These are phyloP conservation scores for Nidularia sp. DNA, from an alignment of 768 basidiomycete species.

Conservation along the genomic window DNA sequence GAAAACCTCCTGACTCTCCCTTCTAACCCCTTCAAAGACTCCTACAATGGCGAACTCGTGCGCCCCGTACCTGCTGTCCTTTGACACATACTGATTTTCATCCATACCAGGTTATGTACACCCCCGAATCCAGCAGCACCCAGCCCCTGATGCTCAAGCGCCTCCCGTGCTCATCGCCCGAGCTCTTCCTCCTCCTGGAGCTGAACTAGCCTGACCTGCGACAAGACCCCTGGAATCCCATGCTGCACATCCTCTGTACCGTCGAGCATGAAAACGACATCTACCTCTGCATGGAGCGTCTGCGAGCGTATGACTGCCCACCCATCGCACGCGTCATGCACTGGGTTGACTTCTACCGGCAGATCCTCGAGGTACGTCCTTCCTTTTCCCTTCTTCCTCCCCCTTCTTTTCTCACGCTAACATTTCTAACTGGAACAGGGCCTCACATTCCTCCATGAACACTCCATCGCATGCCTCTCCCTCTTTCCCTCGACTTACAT, in stretches of 20 bases:
- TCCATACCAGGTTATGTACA: constrained; percentile 18
- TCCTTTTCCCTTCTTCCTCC: background rate
- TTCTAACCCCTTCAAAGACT: background rate
- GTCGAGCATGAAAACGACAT: constrained; percentile 36
- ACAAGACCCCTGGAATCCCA: constrained; percentile 51
- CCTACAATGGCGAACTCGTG: background rate
- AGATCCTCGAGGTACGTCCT: constrained; percentile 41
- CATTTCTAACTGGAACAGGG: constrained; percentile 19
- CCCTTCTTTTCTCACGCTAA: background rate
- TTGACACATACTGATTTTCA: constrained; percentile 12
- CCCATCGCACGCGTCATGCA: constrained; percentile 41
- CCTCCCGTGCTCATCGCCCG: constrained; percentile 26
- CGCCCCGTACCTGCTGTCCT: background rate
- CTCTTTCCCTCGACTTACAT: constrained; percentile 32
- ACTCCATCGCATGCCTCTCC: constrained; percentile 30
- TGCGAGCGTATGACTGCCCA: constrained; percentile 39
- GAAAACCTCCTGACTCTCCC: background rate
- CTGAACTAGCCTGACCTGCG: constrained; percentile 41
- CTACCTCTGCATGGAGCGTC: constrained; percentile 40
- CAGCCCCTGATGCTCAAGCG: constrained; percentile 35
- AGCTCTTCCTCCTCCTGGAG: constrained; percentile 34
- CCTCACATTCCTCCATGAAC: constrained; percentile 46
- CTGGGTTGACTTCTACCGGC: constrained; percentile 47
- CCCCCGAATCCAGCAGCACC: constrained; percentile 12
- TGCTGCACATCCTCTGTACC: constrained; percentile 39